phyloP scores from a whole-genome alignment of 805 yeast species.

The Ogataea minuta region DNA sequence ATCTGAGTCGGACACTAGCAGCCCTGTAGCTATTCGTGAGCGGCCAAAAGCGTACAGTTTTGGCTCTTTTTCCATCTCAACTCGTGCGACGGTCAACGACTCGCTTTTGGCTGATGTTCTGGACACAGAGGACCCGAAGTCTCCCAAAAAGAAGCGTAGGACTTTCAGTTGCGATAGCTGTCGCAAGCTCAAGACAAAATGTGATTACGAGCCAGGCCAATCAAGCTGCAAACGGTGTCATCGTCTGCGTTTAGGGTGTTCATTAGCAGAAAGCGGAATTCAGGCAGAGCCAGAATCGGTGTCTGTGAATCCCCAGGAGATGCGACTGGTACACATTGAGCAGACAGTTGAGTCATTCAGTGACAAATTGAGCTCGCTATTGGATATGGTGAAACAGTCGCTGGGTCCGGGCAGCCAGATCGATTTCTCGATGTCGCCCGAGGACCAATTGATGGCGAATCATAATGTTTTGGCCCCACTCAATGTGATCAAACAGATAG shows the following conservation, averaged over 20 bases:
- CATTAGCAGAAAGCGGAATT: slow-evolving; percentile 29
- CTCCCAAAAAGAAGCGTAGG: slow-evolving; percentile 25
- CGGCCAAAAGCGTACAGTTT: slow-evolving; percentile 16
- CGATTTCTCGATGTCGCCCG: slow-evolving; percentile 14
- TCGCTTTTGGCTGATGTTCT: slow-evolving; percentile 22
- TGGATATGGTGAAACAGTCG: slow-evolving; percentile 20
- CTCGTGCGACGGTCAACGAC: slow-evolving; percentile 23
- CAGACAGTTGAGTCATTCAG: slow-evolving; percentile 20
- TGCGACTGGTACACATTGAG: slow-evolving; percentile 15
- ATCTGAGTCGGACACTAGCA: not conserved
- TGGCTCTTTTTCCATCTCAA: slow-evolving; percentile 20
- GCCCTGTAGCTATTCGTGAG: not conserved
- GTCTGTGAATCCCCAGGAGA: slow-evolving; percentile 1
- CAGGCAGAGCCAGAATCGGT: not conserved
- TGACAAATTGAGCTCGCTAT: slow-evolving; percentile 14
- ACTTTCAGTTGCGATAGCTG: slow-evolving; percentile 48
- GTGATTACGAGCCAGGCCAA: slow-evolving; percentile 45
- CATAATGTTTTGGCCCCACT: slow-evolving; percentile 31
- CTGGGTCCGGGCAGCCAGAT: slow-evolving; percentile 13
- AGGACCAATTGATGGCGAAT: slow-evolving; percentile 13
- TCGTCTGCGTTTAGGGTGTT: slow-evolving; percentile 47
- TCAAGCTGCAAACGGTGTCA: slow-evolving; percentile 53
- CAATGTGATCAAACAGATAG: slow-evolving; percentile 31
- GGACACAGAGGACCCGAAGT: slow-evolving; percentile 3
- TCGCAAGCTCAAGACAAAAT: slow-evolving; percentile 55